phyloP scores from a whole-genome alignment of 2,329 filamentous ascomycete species.

The Colletotrichum costaricense region DNA sequence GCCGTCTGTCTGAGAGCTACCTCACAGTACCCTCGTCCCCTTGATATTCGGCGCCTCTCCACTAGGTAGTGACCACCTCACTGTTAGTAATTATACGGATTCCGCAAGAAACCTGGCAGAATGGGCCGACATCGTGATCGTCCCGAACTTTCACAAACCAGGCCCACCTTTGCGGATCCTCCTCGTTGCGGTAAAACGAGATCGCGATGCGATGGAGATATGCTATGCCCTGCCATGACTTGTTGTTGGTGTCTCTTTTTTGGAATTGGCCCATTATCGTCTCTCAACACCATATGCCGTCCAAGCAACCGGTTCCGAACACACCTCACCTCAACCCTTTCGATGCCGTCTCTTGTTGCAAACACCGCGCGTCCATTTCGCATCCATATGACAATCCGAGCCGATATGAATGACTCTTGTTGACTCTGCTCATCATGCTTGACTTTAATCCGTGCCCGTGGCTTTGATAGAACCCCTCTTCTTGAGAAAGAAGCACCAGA shows the following conservation, averaged over 20 bases:
- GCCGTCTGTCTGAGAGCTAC: neutral
- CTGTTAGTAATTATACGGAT: neutral
- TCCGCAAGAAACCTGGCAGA: neutral
- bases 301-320: neutral
- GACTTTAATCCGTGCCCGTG: neutral
- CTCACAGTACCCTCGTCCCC: neutral
- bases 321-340: neutral
- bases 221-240: neutral
- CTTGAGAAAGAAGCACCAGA: neutral
- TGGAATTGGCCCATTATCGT: neutral
- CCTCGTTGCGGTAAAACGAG: neutral
- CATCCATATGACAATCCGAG: neutral
- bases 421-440: conserved; percentile 17
- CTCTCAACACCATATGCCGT: neutral
- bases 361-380: neutral
- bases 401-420: conserved; percentile 26
- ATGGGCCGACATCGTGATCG: conserved; percentile 30
- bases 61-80: too few relatives aligned
- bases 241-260: neutral
- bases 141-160: conserved; percentile 24
- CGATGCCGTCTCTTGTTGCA: neutral
- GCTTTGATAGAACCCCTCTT: neutral
- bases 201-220: neutral
- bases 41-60: neutral
- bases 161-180: conserved; percentile 12